These are phyloP conservation scores for Huntiella abstrusa DNA, from an alignment of 2,329 filamentous ascomycete species.

Conservation along the genomic window DNA sequence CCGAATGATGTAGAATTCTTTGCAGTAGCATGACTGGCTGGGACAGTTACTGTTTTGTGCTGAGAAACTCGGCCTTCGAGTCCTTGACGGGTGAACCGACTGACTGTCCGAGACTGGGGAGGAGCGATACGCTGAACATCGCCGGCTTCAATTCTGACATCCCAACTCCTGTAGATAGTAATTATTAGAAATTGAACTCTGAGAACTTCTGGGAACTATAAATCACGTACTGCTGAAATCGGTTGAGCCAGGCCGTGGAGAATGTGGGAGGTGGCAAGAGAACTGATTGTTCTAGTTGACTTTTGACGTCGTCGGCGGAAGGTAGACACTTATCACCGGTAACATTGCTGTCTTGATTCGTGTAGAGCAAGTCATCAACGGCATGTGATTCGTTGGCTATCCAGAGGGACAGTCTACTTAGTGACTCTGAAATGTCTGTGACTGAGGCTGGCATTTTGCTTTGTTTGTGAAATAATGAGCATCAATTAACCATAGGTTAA, in stretches of 20 bases:
- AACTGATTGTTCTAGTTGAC: conserved; percentile 55
- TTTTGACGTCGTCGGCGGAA: conserved; percentile 41
- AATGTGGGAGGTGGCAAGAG: conserved; percentile 65
- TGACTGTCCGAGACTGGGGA: conserved; percentile 87
- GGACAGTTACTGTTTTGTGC: conserved; percentile 85
- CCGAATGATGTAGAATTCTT: conserved; percentile 87
- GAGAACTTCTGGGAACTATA: neutral
- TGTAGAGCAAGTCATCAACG: conserved; percentile 8
- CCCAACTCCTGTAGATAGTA: conserved; percentile 39
- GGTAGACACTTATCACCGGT: too few species aligned
- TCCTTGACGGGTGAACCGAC: conserved; percentile 76
- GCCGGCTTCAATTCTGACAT: conserved; percentile 59
- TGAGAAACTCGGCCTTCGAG: conserved; percentile 83
- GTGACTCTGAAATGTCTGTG: neutral
- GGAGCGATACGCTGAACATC: conserved; percentile 73
- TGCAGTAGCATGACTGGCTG: conserved; percentile 71
- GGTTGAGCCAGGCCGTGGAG: conserved; percentile 70
- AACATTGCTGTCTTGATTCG: neutral
- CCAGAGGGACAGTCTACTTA: conserved; percentile 3
- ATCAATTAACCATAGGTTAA: too few species aligned
- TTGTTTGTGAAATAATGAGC: too few species aligned
- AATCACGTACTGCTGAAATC: conserved; percentile 50
- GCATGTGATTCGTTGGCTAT: conserved; percentile 3
- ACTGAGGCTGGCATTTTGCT: too few species aligned
- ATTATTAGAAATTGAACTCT: neutral